Evolutionary conservation across 495 filamentous ascomycete genomes (phyloP), one percentile per base, ranked within the genome.

Genomic region (Sphaerosporella brunnea): DNA sequence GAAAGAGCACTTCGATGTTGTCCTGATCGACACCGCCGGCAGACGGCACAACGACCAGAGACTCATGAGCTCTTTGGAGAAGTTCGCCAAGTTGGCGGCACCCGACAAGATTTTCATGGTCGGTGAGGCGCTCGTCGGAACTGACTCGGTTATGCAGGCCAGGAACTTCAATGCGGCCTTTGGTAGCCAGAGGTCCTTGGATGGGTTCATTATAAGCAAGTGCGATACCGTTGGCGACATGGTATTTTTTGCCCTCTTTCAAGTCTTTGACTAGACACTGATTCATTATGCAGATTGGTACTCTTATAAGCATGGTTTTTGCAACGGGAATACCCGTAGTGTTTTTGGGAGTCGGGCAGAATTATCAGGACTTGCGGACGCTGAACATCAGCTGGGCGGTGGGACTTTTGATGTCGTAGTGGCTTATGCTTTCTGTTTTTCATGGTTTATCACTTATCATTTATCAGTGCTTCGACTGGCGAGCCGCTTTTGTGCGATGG

Each of bases 31-130:
- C 59, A 97, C 90, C 0, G 90, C 90, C 0, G 90, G 90, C 3
- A 75, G 92, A 15, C 75, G 90, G 30, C 92, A 97, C 64, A 97
- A 97, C 58, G 90, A 97, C 61, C 75, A 84, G 59, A 76, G 90
- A 0, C 71, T 97, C 47, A 96, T 97, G 92, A 84, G 80, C 13
- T 84, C 78, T 2, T 67, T 97, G 30, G 88, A 95, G 68, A 96
- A 96, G 57, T 97, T 97, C 59, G 90, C 82, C 53, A 90, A 93
- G 58, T 80, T 95, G 58, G 90, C 90, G 5, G 71, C 84, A 43
- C 92, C 92, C 2, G 87, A 97, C 62, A 96, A 97, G 70, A 94
- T 96, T 50, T 73, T 97, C 56, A 96, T 97, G 90, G 90, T 97
- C 60, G 90, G 86, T 49, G 90, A 97, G 73, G 90, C 90, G 18